Conservation (phyloP, 1,139 yeast species). For the Scheffersomyces stambukii region DNA sequence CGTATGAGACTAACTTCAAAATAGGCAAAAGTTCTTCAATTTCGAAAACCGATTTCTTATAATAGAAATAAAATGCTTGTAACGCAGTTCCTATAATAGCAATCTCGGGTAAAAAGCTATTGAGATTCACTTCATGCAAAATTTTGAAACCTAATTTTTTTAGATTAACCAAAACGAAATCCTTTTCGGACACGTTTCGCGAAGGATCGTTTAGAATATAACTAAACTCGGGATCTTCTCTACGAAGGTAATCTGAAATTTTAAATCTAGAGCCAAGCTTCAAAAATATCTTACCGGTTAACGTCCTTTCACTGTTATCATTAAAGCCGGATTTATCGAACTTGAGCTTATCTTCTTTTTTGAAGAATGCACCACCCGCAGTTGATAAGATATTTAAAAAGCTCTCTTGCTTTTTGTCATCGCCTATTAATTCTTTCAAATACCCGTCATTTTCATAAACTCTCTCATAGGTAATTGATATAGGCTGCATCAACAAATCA, state of each 20-base stretch:
- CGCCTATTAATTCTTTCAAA: conserved; percentile 56
- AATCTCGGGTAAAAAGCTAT: conserved; percentile 34
- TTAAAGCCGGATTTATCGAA: conserved; percentile 16
- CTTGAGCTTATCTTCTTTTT: conserved; percentile 8
- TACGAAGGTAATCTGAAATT: conserved; percentile 22
- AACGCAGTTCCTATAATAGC: conserved; percentile 37
- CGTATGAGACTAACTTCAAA: conserved; percentile 19
- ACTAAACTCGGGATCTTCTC: conserved; percentile 3
- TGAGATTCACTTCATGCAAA: conserved; percentile 38
- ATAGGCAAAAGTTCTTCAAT: conserved; percentile 27
- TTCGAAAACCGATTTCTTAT: conserved; percentile 15
- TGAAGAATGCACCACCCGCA: conserved; percentile 28
- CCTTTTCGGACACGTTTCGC: conserved; percentile 7
- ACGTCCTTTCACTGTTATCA: conserved; percentile 23
- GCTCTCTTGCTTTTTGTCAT: conserved; percentile 52
- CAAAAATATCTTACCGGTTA: conserved; percentile 39
- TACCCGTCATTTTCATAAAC: conserved; percentile 66
- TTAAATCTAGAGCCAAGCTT: conserved; percentile 34
- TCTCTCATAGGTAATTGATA: conserved; percentile 60
- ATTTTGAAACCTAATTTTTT: conserved; percentile 41
- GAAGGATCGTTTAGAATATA: conserved; percentile 3
- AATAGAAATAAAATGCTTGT: conserved; percentile 30
- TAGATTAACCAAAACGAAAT: too few relatives aligned
- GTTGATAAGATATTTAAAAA: conserved; percentile 31
- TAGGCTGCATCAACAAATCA: conserved; percentile 49